Percentiles rank a stretch among this genome's conserved stretches.
Conservation (phyloP, 768 basidiomycete species). For the Mycena alexandri region DNA sequence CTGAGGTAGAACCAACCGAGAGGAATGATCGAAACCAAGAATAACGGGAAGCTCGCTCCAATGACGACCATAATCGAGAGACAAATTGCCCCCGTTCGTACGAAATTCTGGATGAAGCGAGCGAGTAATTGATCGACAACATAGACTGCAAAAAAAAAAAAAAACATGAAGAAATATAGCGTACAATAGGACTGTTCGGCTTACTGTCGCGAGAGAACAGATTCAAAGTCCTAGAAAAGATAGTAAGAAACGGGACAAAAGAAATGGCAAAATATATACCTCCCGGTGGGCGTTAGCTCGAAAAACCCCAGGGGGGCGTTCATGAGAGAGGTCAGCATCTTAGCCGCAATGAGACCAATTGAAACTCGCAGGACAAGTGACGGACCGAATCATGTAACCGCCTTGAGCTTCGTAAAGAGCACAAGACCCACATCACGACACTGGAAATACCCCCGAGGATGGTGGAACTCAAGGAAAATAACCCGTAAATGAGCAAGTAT, state of each 20-base stretch:
- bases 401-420: slow-evolving; percentile 79
- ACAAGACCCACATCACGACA: slow-evolving; percentile 82
- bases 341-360: slow-evolving; percentile 13
- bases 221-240: slow-evolving; percentile 76
- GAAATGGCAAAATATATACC: slow-evolving; percentile 52
- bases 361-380: slow-evolving; percentile 23
- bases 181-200: background rate
- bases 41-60: slow-evolving; percentile 83
- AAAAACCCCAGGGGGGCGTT: slow-evolving; percentile 90
- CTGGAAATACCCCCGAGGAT: slow-evolving; percentile 67
- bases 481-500: slow-evolving; percentile 75
- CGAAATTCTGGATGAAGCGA: slow-evolving; percentile 78
- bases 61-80: slow-evolving; percentile 80
- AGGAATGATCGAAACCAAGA: slow-evolving; percentile 81
- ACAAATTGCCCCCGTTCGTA: slow-evolving; percentile 72
- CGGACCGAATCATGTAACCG: slow-evolving; percentile 82
- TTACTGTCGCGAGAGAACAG: slow-evolving; percentile 88
- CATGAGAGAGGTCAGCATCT: slow-evolving; percentile 88
- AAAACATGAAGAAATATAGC: background rate
- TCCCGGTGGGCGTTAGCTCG: slow-evolving; percentile 88
- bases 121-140: slow-evolving; percentile 88
- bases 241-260: background rate
- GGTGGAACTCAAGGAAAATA: slow-evolving; percentile 72
- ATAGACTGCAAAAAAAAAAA: slow-evolving; percentile 50
- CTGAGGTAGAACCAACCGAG: slow-evolving; percentile 82